Evolutionary conservation across 345 rosid genomes (phyloP), one percentile per base, ranked within the genome.

Genomic region (Kandelia obovata): DNA sequence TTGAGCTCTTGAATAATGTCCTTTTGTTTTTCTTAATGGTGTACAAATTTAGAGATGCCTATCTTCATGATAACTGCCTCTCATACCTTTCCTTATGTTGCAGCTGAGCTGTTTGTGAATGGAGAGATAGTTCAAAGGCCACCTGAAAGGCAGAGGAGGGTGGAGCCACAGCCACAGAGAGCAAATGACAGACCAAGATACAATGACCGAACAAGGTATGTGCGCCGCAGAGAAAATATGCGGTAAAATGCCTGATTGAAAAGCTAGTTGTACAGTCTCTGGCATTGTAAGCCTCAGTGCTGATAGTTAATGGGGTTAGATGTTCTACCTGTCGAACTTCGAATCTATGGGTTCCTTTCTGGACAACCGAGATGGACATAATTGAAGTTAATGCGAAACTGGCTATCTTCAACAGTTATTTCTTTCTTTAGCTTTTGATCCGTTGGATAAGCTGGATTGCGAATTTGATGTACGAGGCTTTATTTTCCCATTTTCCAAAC

Each of bases 141-240:
- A 58, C 99, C 99, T 5, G 99, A 95, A 77, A 89, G 98, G 71
- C 98, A 95, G 79, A 88, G 85, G 74, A 82, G 97, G 77, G 98
- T 92, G 72, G 94, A 90, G 59, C 96, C 98, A 1, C 98, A 85
- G 83, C 97, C 97, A 5, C 98, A 90, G 83, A 85, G 98, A 84
- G 91, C 92, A 11, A 87, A 90, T 53, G 97, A 92, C 74, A 84
- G 98, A 78, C 99, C 99, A n/a, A 89, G 99, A 82, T 96, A 92
- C 83, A 96, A 96, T 59, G 99, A 96, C 81, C 79, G 98, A 73
- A 92, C 98, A 66, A 78, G 99, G 7, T 95, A 90, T 39, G 89
- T 84, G 31, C 94, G 98, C 19, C 89, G 98, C 74, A 79, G 87
- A 71, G 96, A 92, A 75, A 90, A 86, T 73, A 79, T 68, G 61